Percentiles rank a stretch among this genome's conserved stretches.
phyloP scores from a whole-genome alignment of 1,284 basidiomycete species.

The Hymenochaete sp. region DNA sequence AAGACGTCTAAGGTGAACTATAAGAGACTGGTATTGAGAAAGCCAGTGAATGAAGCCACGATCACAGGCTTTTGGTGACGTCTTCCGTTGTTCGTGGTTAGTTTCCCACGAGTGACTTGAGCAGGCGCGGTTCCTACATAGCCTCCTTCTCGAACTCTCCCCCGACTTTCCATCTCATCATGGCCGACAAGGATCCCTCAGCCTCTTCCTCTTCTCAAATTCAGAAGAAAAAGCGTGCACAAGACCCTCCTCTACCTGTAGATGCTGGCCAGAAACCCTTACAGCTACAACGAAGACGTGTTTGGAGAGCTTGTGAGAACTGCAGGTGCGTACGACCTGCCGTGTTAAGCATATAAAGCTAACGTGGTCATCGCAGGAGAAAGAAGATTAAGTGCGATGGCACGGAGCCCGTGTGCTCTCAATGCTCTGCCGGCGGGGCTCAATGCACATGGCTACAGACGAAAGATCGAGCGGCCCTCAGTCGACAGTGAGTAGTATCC shows the following conservation, averaged over 20 bases:
- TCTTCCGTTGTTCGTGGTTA: too few species aligned
- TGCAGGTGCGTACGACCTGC: conserved; percentile 51
- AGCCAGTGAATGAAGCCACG: too few species aligned
- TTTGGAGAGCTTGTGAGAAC: conserved; percentile 78
- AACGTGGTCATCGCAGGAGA: conserved; percentile 37
- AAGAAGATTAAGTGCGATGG: conserved; percentile 90
- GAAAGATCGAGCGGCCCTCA: conserved; percentile 76
- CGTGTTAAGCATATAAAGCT: neutral
- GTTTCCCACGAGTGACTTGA: too few species aligned
- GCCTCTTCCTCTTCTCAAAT: conserved; percentile 42
- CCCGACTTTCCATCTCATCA: too few species aligned
- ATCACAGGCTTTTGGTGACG: too few species aligned
- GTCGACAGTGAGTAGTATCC: conserved; percentile 59
- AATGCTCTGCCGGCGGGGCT: conserved; percentile 62
- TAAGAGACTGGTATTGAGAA: too few species aligned
- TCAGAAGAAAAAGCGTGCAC: conserved; percentile 61
- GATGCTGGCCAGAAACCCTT: conserved; percentile 61
- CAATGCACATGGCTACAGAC: conserved; percentile 81
- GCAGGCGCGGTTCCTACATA: too few species aligned
- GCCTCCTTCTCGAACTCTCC: too few species aligned
- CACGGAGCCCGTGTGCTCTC: conserved; percentile 73
- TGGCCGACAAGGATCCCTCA: conserved; percentile 27
- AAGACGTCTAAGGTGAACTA: too few species aligned
- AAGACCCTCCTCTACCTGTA: conserved; percentile 43
- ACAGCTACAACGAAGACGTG: conserved; percentile 63